Conservation (phyloP, 768 basidiomycete species). For the Panaeolus cyanescens region DNA sequence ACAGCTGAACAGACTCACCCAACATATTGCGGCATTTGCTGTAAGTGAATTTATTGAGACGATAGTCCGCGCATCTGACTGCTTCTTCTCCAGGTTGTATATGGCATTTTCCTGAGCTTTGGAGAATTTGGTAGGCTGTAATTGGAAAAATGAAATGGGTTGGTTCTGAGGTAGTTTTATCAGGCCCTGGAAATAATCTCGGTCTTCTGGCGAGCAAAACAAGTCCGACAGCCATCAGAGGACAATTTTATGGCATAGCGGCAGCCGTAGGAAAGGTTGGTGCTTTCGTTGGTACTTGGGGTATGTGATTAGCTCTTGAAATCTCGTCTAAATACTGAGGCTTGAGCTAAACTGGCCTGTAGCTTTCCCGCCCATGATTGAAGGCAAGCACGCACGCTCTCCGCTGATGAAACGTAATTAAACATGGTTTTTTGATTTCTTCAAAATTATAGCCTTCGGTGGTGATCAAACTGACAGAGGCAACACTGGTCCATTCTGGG, state of each 20-base stretch:
- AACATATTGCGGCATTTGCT: constrained; percentile 74
- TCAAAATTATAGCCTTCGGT: constrained; percentile 60
- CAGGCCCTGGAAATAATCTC: constrained; percentile 82
- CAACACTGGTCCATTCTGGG: constrained; percentile 87
- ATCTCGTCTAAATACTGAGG: neutral
- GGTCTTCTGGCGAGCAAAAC: constrained; percentile 86
- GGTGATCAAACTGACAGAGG: constrained; percentile 51
- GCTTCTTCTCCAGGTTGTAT: constrained; percentile 58
- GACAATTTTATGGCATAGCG: constrained; percentile 84
- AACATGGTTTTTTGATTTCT: no score
- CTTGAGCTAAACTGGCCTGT: neutral
- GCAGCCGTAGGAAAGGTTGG: constrained; percentile 87
- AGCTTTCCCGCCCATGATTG: constrained; percentile 63
- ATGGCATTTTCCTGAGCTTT: constrained; percentile 88
- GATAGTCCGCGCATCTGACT: constrained; percentile 1
- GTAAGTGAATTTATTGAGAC: constrained; percentile 35
- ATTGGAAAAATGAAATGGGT: no score
- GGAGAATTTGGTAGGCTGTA: constrained; percentile 81
- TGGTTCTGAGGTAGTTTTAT: no score
- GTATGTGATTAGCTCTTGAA: constrained; percentile 35
- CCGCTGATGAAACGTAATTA: no score
- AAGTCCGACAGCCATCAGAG: constrained; percentile 83
- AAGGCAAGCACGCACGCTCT: no score
- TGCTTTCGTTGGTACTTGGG: constrained; percentile 83
- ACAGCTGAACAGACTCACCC: constrained; percentile 43